Base-by-base conservation (phyloP, 352 stramenopile species). In the Phytopythium delawarense region DNA sequence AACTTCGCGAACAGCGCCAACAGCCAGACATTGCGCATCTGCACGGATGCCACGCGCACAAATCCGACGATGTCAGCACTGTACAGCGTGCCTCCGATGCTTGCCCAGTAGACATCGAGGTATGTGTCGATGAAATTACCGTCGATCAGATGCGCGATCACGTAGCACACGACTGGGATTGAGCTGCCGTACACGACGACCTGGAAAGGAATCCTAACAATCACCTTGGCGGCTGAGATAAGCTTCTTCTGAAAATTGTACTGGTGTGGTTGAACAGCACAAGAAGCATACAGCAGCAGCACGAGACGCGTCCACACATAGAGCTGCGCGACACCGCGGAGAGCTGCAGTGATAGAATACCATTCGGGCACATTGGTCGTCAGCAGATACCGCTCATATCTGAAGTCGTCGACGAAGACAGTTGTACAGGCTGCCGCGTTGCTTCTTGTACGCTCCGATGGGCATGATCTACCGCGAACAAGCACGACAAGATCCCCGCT, bases 371-470 rank as follows among this genome's bases (percentile, higher is more conserved):
- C 58, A 32, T 78, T 78, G 7, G 68, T 78, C 57, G 71, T 65
- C 0, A 84, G 5, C 2, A 64, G 54, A 13, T 69, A 63, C 1
- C 77, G 67, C 34, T 86, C 75, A 34, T 87, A 89, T 15, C 77
- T 68, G 32, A 78, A 81, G 53, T 87, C 78, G 45, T 87, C 78
- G 9, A 87, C 16, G 28, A 87, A 80, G 4, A 84, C 53, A 0
- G 74, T 81, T 8, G 34, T 40, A 42, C 76, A 74, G 15, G 40
- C 16, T 40, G 23, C 12, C 8, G 30, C 18, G 20, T 42, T 59
- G 39, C 3, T 51, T 20, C 15, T n/a, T 4, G 13, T 18, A 13
- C 40, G 12, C 7, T 35, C 28, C 20, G 20, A 20, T 21, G 35
- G 2, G 20, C 73, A 77, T 6, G 32, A 34, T 7, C 59, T 67